Evolutionary conservation across 1,284 basidiomycete genomes (phyloP).

Genomic region (Ceratobasidium sp.): DNA sequence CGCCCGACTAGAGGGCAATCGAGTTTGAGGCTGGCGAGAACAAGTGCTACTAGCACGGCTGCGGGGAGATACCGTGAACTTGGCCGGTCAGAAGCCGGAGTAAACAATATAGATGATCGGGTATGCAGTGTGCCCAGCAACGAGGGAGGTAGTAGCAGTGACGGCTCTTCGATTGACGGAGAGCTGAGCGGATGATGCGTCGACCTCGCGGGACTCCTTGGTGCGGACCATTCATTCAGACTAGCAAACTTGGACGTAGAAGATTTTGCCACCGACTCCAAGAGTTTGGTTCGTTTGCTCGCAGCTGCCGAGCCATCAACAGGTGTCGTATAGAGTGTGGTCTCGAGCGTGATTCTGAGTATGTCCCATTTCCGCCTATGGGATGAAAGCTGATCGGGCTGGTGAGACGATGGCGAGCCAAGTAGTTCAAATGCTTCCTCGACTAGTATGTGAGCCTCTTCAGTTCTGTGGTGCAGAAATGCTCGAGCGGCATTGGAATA

Average conservation of each 20-base stretch:
- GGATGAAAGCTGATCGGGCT: conserved; percentile 64
- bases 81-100: conserved; percentile 61
- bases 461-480: conserved; percentile 77
- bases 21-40: conserved; percentile 76
- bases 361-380: conserved; percentile 86
- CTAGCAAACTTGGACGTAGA: not conserved
- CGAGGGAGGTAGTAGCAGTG: conserved; percentile 69
- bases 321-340: conserved; percentile 75
- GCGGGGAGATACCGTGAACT: conserved; percentile 69
- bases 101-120: conserved; percentile 77
- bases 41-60: conserved; percentile 75
- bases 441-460: conserved; percentile 73
- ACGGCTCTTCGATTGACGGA: conserved; percentile 56
- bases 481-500: conserved; percentile 81
- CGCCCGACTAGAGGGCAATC: conserved; percentile 72
- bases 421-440: conserved; percentile 76
- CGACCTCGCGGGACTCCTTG: conserved; percentile 48
- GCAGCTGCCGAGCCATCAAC: conserved; percentile 55
- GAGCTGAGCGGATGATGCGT: conserved; percentile 30
- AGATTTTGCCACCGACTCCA: conserved; percentile 10
- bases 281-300: conserved; percentile 18
- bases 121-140: conserved; percentile 70
- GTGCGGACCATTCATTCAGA: conserved; percentile 58
- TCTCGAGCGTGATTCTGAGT: conserved; percentile 82
- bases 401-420: conserved; percentile 62